A percentile compares a stretch with the other conserved stretches of the same genome.
These are phyloP conservation scores for Penicillium sumatraense DNA, from an alignment of 2,329 filamentous ascomycete genomes.

Conservation along the genomic window DNA sequence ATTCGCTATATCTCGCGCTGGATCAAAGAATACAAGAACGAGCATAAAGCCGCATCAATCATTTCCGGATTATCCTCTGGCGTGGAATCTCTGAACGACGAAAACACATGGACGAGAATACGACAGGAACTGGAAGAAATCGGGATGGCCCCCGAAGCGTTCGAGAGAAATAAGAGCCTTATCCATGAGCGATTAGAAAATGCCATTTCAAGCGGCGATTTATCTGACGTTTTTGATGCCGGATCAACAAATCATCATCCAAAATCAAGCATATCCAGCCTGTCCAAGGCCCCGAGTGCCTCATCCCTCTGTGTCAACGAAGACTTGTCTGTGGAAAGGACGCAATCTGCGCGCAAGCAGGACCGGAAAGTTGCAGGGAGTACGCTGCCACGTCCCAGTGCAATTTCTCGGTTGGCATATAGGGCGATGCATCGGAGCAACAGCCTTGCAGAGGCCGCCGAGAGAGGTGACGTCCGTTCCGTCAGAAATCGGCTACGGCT, in stretches of 20 bases:
- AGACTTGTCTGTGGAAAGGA: background rate
- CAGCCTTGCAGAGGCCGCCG: background rate
- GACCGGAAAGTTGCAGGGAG: too few species aligned
- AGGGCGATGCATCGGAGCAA: background rate
- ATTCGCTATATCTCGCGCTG: background rate
- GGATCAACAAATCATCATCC: background rate
- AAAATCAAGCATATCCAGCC: background rate
- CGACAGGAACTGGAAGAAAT: background rate
- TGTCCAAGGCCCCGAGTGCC: background rate
- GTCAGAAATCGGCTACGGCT: background rate
- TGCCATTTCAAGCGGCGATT: background rate
- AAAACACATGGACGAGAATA: background rate
- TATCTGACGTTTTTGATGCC: background rate
- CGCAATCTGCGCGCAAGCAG: background rate
- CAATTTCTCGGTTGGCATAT: background rate
- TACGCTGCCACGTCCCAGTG: too few species aligned
- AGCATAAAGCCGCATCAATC: background rate
- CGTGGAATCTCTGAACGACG: background rate
- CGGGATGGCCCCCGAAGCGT: background rate
- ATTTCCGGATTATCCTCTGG: background rate
- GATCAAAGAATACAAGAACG: background rate
- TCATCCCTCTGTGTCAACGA: background rate
- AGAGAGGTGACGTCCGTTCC: background rate
- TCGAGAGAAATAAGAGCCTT: background rate
- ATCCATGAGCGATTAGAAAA: background rate